Evolutionary conservation across 2,329 filamentous ascomycete genomes (phyloP).

Genomic region (Colletotrichum acutatum): DNA sequence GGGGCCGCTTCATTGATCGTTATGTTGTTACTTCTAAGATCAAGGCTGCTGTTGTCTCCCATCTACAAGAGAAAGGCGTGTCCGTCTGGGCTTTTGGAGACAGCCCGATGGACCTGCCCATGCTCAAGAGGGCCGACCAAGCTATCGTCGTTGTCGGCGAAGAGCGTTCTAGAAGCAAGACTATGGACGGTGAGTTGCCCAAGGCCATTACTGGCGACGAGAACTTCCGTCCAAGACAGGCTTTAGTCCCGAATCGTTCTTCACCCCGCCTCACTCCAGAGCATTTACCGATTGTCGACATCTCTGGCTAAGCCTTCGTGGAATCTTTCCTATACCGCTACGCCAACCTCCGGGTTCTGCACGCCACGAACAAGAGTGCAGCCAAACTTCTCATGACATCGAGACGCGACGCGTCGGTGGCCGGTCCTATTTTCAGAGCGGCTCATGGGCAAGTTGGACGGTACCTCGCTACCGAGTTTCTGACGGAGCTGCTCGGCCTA

Average conservation of each 20-base stretch:
- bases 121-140: conserved; percentile 64
- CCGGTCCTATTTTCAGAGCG: conserved; percentile 57
- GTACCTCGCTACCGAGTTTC: conserved; percentile 63
- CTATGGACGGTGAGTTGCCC: conserved; percentile 60
- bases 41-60: conserved; percentile 60
- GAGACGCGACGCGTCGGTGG: conserved; percentile 60
- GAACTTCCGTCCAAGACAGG: conserved; percentile 56
- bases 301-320: conserved; percentile 39
- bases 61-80: conserved; percentile 47
- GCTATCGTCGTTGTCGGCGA: conserved; percentile 67
- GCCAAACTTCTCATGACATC: conserved; percentile 62
- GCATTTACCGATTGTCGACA: conserved; percentile 53
- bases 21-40: conserved; percentile 59
- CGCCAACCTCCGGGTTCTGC: conserved; percentile 40
- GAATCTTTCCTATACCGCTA: conserved; percentile 28
- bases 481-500: conserved; percentile 59
- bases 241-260: conserved; percentile 53
- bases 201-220: conserved; percentile 51
- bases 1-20: conserved; percentile 56
- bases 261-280: conserved; percentile 53
- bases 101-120: conserved; percentile 66
- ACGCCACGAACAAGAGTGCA: conserved; percentile 56
- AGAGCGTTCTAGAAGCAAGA: conserved; percentile 56
- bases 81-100: conserved; percentile 70
- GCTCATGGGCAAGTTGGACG: conserved; percentile 60